phyloP scores from a whole-genome alignment of 108 stramenopile genomes.

The Chaetoceros muelleri region DNA sequence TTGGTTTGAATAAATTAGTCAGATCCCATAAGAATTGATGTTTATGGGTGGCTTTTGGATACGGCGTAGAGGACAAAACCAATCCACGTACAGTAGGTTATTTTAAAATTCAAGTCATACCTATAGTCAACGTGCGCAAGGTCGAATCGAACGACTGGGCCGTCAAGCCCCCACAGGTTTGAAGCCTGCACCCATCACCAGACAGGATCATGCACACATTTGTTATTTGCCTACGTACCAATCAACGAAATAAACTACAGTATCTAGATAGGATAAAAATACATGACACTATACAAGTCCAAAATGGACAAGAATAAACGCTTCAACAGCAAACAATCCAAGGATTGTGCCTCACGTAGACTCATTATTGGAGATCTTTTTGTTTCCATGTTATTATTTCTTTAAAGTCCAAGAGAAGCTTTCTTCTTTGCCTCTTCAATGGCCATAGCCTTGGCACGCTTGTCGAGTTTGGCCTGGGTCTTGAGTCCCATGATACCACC shows the following conservation, averaged over 20 bases:
- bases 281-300: not conserved
- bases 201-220: slow-evolving; percentile 74
- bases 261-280: not conserved
- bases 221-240: slow-evolving; percentile 8
- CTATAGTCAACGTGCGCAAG: slow-evolving; percentile 79
- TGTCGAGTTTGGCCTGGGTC: slow-evolving; percentile 97
- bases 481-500: slow-evolving; percentile 99
- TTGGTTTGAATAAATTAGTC: no score
- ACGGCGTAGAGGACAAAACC: no score
- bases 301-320: not conserved
- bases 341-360: not conserved
- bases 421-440: slow-evolving; percentile 96
- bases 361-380: slow-evolving; percentile 2
- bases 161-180: slow-evolving; percentile 73
- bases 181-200: slow-evolving; percentile 80
- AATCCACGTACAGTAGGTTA: no score
- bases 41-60: no score
- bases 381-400: slow-evolving; percentile 24
- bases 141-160: slow-evolving; percentile 84
- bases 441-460: slow-evolving; percentile 92
- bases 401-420: slow-evolving; percentile 63
- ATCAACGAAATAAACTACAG: not conserved
- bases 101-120: no score
- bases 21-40: no score
- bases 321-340: not conserved